Evolutionary conservation across 805 yeast species (phyloP).

Genomic region (Saccharomyces eubayanus): DNA sequence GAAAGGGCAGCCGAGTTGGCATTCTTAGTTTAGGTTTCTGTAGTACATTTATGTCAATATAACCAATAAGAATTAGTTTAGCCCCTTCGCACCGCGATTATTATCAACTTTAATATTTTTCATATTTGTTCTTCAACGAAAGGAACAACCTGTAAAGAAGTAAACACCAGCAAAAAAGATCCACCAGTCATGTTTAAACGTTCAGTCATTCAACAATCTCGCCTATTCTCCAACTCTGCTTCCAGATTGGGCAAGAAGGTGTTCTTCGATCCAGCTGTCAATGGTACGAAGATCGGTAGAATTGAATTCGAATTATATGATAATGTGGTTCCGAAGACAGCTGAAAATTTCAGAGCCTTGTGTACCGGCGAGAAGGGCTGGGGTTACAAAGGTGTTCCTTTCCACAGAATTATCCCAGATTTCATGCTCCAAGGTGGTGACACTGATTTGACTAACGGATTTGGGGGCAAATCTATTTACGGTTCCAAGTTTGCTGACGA

Average conservation of each 20-base stretch:
- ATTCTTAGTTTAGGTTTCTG: slow-evolving; percentile 28
- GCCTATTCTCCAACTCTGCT: slow-evolving; percentile 45
- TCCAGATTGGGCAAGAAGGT: slow-evolving; percentile 44
- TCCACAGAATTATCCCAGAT: slow-evolving; percentile 92
- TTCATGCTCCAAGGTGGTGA: slow-evolving; percentile 97
- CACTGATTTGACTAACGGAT: slow-evolving; percentile 78
- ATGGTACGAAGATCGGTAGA: slow-evolving; percentile 37
- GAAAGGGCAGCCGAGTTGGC: slow-evolving; percentile 31
- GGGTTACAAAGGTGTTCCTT: slow-evolving; percentile 76
- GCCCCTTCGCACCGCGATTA: neutral
- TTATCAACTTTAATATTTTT: neutral
- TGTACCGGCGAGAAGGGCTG: slow-evolving; percentile 85
- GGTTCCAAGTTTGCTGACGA: slow-evolving; percentile 54
- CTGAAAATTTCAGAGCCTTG: slow-evolving; percentile 73
- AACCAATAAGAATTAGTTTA: neutral
- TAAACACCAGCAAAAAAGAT: neutral
- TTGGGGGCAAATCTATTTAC: slow-evolving; percentile 86
- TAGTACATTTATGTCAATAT: neutral
- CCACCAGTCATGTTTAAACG: slow-evolving; percentile 14
- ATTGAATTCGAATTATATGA: slow-evolving; percentile 31
- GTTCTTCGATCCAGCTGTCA: slow-evolving; percentile 48
- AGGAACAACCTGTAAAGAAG: neutral
- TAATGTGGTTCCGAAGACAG: slow-evolving; percentile 59
- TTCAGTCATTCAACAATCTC: slow-evolving; percentile 24
- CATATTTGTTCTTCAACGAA: neutral